These are phyloP conservation scores for Exophiala sideris DNA, from an alignment of 2,329 filamentous ascomycete genomes.

Conservation along the genomic window DNA sequence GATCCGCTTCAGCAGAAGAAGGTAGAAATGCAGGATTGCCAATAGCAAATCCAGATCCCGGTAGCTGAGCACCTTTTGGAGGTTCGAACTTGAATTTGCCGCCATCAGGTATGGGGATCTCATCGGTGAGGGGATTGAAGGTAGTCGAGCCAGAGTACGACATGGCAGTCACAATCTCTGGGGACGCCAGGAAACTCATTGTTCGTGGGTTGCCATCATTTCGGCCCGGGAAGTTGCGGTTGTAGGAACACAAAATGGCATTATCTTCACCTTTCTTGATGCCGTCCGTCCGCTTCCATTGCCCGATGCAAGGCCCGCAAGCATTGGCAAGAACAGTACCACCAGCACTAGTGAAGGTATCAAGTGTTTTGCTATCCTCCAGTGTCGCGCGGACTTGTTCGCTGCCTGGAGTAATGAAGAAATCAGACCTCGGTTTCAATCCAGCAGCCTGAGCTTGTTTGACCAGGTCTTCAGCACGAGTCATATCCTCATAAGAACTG, in stretches of 20 bases:
- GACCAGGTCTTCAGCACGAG: conserved; percentile 84
- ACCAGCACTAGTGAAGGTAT: conserved; percentile 80
- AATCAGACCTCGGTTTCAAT: conserved; percentile 81
- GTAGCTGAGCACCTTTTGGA: conserved; percentile 60
- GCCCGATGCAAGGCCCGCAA: conserved; percentile 79
- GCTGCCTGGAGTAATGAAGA: conserved; percentile 94
- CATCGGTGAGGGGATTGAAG: conserved; percentile 93
- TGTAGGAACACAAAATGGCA: conserved; percentile 95
- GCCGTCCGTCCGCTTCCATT: conserved; percentile 90
- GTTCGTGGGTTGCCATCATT: conserved; percentile 96
- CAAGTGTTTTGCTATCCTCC: conserved; percentile 80
- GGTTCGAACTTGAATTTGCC: conserved; percentile 80
- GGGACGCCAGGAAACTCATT: conserved; percentile 98
- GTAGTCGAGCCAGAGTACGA: conserved; percentile 86
- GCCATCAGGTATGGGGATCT: conserved; percentile 74
- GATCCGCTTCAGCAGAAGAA: conserved; percentile 67
- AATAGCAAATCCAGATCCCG: conserved; percentile 71
- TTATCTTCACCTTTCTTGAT: conserved; percentile 81
- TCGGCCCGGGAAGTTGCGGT: conserved; percentile 94
- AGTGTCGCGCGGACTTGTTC: conserved; percentile 96
- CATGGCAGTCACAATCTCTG: conserved; percentile 95
- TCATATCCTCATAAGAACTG: conserved; percentile 99
- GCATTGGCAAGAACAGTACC: conserved; percentile 91
- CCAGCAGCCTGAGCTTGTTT: conserved; percentile 89
- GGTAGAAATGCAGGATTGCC: conserved; percentile 74